These are phyloP conservation scores for Tympanopsis confertula DNA, from an alignment of 2,329 filamentous ascomycete species.

Conservation along the genomic window DNA sequence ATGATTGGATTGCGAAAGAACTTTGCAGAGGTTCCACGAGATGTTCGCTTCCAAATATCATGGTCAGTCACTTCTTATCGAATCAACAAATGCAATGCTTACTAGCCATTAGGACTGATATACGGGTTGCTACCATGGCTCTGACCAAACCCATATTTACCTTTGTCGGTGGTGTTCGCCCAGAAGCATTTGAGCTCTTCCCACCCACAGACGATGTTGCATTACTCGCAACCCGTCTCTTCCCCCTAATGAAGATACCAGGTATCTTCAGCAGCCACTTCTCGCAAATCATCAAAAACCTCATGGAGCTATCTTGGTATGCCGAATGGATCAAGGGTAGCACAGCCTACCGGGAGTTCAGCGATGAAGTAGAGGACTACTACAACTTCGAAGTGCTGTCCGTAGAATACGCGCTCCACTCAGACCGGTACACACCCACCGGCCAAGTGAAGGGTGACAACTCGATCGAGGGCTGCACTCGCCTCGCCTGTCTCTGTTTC, in stretches of 20 bases:
- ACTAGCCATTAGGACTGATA: conserved; percentile 17
- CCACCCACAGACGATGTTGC: conserved; percentile 9
- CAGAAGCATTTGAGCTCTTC: conserved; percentile 13
- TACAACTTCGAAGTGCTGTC: conserved; percentile 24
- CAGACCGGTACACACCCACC: conserved; percentile 19
- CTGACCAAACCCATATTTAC: conserved; percentile 22
- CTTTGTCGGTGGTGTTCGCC: conserved; percentile 20
- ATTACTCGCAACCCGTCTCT: not conserved
- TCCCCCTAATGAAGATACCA: conserved; percentile 7
- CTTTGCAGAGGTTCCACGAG: conserved; percentile 20
- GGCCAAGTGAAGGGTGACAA: conserved; percentile 19
- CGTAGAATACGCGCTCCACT: conserved; percentile 21
- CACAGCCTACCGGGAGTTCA: conserved; percentile 14
- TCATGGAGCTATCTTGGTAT: conserved; percentile 20
- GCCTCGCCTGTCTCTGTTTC: conserved; percentile 21
- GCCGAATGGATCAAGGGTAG: conserved; percentile 20
- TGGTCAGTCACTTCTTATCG: conserved; percentile 15
- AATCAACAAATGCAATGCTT: not conserved
- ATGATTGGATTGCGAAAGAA: conserved; percentile 22
- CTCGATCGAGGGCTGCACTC: conserved; percentile 21
- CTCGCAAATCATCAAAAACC: conserved; percentile 17
- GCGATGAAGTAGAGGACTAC: conserved; percentile 21
- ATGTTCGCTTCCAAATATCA: conserved; percentile 23
- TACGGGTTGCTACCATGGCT: conserved; percentile 23
- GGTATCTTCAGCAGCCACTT: conserved; percentile 18